Conservation (phyloP, 1,284 basidiomycete genomes). For the Ceratobasidium sp. region DNA sequence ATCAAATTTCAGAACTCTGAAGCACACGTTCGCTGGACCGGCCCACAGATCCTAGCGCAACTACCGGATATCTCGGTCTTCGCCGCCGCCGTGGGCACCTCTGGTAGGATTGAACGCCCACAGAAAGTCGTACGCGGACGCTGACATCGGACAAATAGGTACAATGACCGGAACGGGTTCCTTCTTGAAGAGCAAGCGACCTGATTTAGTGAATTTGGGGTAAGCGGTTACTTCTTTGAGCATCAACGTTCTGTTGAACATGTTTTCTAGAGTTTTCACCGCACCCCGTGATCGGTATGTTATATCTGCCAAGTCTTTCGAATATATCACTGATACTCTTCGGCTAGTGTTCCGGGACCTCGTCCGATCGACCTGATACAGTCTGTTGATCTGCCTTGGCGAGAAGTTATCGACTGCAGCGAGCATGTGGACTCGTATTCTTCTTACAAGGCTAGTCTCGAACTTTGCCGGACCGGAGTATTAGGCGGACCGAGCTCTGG, state of each 20-base stretch:
- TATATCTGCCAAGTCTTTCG: not conserved
- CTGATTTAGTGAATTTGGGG: slow-evolving; percentile 37
- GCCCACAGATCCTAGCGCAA: slow-evolving; percentile 34
- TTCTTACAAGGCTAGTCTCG: slow-evolving; percentile 28
- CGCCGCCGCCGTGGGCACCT: slow-evolving; percentile 42
- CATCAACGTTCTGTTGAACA: not conserved
- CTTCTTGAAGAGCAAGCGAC: slow-evolving; percentile 34
- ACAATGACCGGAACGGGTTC: slow-evolving; percentile 42
- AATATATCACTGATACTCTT: not conserved
- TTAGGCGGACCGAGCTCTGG: slow-evolving; percentile 40
- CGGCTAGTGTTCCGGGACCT: slow-evolving; percentile 32
- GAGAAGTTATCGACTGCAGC: slow-evolving; percentile 41
- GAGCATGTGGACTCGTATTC: slow-evolving; percentile 35
- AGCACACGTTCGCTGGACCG: slow-evolving; percentile 43
- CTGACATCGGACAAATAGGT: not conserved
- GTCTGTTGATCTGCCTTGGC: slow-evolving; percentile 43
- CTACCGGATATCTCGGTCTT: slow-evolving; percentile 31
- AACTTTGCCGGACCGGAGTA: slow-evolving; percentile 31
- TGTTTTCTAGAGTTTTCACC: slow-evolving; percentile 30
- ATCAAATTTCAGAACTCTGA: slow-evolving; percentile 30
- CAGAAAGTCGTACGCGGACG: not conserved
- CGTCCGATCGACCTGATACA: slow-evolving; percentile 42
- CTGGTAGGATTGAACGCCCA: slow-evolving; percentile 4
- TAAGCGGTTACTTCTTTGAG: not conserved
- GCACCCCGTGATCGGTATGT: slow-evolving; percentile 39